Evolutionary conservation across 352 stramenopile genomes (phyloP).

Genomic region (Plasmopara halstedii): DNA sequence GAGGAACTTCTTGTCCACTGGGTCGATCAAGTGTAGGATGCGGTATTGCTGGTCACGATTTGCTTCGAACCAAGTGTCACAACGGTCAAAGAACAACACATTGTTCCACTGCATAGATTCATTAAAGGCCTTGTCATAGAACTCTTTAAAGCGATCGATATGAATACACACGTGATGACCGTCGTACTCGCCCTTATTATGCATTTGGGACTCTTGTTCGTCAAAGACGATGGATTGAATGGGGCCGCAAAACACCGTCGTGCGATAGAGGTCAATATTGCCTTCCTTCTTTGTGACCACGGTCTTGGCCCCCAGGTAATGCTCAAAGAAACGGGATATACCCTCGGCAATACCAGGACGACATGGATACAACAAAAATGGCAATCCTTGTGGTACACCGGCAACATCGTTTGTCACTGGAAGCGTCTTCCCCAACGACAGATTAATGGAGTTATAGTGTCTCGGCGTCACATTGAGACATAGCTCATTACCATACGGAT

Average conservation of each 20-base stretch:
- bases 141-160: constrained; percentile 61
- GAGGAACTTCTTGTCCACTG: constrained; percentile 50
- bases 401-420: constrained; percentile 36
- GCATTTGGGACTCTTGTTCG: constrained; percentile 39
- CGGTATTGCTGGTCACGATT: constrained; percentile 68
- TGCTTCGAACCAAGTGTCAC: constrained; percentile 54
- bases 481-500: constrained; percentile 58
- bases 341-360: constrained; percentile 46
- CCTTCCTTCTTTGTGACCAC: constrained; percentile 32
- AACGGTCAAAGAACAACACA: constrained; percentile 61
- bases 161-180: constrained; percentile 72
- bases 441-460: constrained; percentile 53
- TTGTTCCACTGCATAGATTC: constrained; percentile 71
- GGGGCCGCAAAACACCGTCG: constrained; percentile 41
- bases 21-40: constrained; percentile 59
- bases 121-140: constrained; percentile 47
- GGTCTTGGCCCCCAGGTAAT: constrained; percentile 54
- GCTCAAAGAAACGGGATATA: constrained; percentile 62
- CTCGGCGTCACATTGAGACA: constrained; percentile 43
- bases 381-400: constrained; percentile 41
- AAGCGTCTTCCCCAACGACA: constrained; percentile 43
- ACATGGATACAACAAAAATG: constrained; percentile 53
- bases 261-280: constrained; percentile 31
- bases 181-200: constrained; percentile 61
- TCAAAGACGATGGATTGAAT: constrained; percentile 61